phyloP scores from a whole-genome alignment of 73 alveolate species.

The Paramecium octaurelia region DNA sequence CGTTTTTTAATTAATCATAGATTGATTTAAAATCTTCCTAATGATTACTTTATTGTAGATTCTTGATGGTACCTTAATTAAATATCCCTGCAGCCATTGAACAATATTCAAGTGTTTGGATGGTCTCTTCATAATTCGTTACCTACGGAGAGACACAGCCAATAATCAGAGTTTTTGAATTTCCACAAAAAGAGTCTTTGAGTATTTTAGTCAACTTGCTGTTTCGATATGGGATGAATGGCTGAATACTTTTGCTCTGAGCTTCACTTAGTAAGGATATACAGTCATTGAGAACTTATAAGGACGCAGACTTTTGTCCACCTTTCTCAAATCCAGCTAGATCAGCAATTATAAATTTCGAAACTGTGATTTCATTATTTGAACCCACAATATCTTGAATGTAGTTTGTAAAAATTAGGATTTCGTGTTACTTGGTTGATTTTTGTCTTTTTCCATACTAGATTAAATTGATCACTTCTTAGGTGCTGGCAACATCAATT shows the following conservation, averaged over 20 bases:
- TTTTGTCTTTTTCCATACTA: not conserved
- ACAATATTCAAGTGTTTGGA: constrained; percentile 77
- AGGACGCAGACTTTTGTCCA: constrained; percentile 1
- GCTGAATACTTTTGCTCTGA: not conserved
- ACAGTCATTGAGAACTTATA: not conserved
- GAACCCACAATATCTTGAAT: not conserved
- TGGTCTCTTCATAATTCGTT: constrained; percentile 73
- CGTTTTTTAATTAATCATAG: not conserved
- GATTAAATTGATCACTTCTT: constrained; percentile 14
- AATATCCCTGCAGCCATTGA: constrained; percentile 63
- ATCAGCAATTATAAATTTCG: constrained; percentile 32
- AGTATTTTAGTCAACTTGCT: constrained; percentile 22
- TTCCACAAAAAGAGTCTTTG: constrained; percentile 84
- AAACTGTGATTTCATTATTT: not conserved
- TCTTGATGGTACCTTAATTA: not conserved
- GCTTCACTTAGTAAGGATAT: not conserved
- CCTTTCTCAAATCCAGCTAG: not conserved
- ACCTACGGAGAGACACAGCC: constrained; percentile 79
- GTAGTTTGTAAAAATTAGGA: not conserved
- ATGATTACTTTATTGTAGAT: not conserved
- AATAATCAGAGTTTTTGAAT: constrained; percentile 79
- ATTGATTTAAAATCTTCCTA: not conserved
- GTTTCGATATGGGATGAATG: constrained; percentile 31
- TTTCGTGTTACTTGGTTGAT: not conserved
- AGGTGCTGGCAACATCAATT: not conserved